phyloP scores from a whole-genome alignment of 768 basidiomycete genomes.

The Russula sp. region DNA sequence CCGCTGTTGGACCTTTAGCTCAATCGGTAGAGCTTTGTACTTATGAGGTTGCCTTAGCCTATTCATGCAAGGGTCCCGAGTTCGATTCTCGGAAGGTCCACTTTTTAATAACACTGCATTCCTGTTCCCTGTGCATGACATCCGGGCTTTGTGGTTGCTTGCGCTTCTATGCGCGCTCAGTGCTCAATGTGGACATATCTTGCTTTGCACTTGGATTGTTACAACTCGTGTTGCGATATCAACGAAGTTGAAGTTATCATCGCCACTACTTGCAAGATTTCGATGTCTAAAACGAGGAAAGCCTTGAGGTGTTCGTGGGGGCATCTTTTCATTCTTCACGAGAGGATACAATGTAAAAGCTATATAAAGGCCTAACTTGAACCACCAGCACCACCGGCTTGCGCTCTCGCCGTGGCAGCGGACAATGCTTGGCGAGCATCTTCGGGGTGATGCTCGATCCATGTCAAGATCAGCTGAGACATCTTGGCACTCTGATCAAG shows the following conservation, averaged over 20 bases:
- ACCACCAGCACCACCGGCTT: neutral
- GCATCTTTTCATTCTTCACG: neutral
- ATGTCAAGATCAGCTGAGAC: constrained; percentile 14
- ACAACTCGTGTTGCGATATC: no score
- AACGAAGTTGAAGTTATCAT: no score
- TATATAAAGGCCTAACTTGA: neutral
- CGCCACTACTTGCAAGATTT: no score
- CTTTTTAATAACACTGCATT: constrained; percentile 27
- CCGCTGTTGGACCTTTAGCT: constrained; percentile 45
- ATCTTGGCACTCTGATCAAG: constrained; percentile 9
- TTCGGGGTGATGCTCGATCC: constrained; percentile 15
- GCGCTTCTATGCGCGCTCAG: no score
- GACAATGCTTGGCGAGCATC: constrained; percentile 4
- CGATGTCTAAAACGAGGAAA: no score
- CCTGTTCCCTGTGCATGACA: no score
- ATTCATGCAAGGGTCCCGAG: constrained; percentile 58
- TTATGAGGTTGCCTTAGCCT: constrained; percentile 45
- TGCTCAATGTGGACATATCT: no score
- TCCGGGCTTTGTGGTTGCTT: no score
- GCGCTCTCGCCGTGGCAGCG: neutral
- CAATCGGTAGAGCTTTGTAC: constrained; percentile 60
- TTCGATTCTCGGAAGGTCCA: constrained; percentile 60
- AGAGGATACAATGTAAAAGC: neutral
- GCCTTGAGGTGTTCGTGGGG: no score
- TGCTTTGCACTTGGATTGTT: no score